Conservation (phyloP, 257 asterid genomes). For the Gardenia jasminoides region DNA sequence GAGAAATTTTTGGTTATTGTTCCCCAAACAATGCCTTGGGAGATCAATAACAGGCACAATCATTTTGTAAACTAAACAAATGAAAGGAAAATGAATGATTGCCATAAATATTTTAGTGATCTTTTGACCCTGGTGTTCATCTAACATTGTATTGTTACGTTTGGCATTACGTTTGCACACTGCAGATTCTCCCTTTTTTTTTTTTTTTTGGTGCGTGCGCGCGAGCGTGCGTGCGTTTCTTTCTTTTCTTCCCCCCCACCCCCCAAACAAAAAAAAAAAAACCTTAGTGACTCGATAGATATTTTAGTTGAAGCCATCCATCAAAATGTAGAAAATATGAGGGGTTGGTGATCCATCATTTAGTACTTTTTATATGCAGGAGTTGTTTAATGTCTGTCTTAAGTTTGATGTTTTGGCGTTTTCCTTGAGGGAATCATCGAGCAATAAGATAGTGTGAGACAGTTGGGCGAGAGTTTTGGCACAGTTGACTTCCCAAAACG, state of each 20-base stretch:
- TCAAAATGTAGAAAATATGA: slow-evolving; percentile 11
- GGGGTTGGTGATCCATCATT: not conserved
- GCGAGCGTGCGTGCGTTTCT: too few relatives aligned
- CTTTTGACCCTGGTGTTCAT: not conserved
- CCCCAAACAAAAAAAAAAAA: too few relatives aligned
- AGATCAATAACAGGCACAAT: slow-evolving; percentile 24
- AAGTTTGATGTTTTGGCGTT: not conserved
- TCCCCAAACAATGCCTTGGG: not conserved
- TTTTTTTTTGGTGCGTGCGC: too few relatives aligned
- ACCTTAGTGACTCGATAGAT: too few relatives aligned
- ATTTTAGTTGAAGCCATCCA: not conserved
- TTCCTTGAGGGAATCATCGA: not conserved
- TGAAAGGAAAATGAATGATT: slow-evolving; percentile 55
- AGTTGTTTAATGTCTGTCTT: not conserved
- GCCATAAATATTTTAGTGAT: not conserved
- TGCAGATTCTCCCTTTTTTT: too few relatives aligned
- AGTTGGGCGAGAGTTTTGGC: not conserved
- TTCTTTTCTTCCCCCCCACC: too few relatives aligned
- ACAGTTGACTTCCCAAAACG: not conserved
- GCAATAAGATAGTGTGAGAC: too few relatives aligned
- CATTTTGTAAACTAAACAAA: slow-evolving; percentile 21
- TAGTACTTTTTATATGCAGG: not conserved
- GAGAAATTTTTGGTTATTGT: not conserved
- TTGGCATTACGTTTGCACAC: too few relatives aligned
- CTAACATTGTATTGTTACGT: slow-evolving; percentile 22